phyloP scores from a whole-genome alignment of 2,329 filamentous ascomycete genomes.

The Raffaelea albimanens region DNA sequence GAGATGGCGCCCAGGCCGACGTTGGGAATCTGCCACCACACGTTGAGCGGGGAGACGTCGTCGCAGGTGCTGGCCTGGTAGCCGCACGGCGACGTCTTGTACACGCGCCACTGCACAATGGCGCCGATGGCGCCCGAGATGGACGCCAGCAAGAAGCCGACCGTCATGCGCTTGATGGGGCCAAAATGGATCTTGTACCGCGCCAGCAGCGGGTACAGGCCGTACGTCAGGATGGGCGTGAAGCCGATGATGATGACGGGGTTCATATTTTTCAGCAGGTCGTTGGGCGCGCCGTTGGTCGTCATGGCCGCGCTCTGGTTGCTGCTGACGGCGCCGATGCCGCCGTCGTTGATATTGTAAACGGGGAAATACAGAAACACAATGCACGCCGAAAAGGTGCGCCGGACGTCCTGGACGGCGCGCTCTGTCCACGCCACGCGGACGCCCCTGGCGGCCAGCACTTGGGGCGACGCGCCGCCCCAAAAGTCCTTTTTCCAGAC shows the following conservation, averaged over 20 bases:
- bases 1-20: slow-evolving; percentile 42
- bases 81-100: slow-evolving; percentile 44
- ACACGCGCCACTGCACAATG: slow-evolving; percentile 49
- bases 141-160: slow-evolving; percentile 40
- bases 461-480: slow-evolving; percentile 48
- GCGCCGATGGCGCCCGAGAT: slow-evolving; percentile 37
- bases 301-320: slow-evolving; percentile 33
- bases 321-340: slow-evolving; percentile 24
- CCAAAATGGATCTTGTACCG: slow-evolving; percentile 43
- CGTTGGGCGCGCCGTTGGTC: slow-evolving; percentile 46
- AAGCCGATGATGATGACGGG: slow-evolving; percentile 50
- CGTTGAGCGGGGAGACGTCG: slow-evolving; percentile 32
- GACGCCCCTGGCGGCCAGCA: slow-evolving; percentile 31
- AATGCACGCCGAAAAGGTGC: slow-evolving; percentile 33
- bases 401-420: slow-evolving; percentile 56
- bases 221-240: slow-evolving; percentile 39
- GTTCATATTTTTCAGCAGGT: slow-evolving; percentile 51
- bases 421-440: slow-evolving; percentile 55
- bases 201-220: slow-evolving; percentile 49
- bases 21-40: slow-evolving; percentile 41
- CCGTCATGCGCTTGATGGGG: slow-evolving; percentile 46
- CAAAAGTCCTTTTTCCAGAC: slow-evolving; percentile 47
- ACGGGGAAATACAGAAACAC: slow-evolving; percentile 33
- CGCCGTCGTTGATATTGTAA: slow-evolving; percentile 29
- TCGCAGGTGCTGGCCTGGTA: slow-evolving; percentile 32